A percentile compares a stretch with the other conserved stretches of the same genome.
These are phyloP conservation scores for Pseudozyma hubeiensis DNA, from an alignment of 1,284 basidiomycete genomes.

Conservation along the genomic window DNA sequence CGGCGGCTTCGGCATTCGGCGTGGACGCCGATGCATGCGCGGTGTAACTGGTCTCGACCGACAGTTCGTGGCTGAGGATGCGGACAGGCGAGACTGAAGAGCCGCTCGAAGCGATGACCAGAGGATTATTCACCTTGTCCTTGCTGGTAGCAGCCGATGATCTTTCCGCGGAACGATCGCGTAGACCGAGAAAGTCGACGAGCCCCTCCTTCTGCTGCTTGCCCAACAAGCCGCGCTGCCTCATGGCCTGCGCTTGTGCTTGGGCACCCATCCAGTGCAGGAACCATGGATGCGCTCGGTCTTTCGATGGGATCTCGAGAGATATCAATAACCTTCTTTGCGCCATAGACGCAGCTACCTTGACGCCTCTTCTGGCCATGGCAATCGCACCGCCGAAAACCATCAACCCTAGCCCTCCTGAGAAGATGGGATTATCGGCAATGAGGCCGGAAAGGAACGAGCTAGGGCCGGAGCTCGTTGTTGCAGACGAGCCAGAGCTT, in stretches of 20 bases:
- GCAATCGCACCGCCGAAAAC: constrained; percentile 64
- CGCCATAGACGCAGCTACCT: constrained; percentile 79
- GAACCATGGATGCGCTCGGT: constrained; percentile 95
- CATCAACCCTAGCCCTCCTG: constrained; percentile 66
- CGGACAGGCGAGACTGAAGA: constrained; percentile 69
- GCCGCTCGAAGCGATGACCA: constrained; percentile 66
- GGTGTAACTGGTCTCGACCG: constrained; percentile 81
- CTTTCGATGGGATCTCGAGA: constrained; percentile 95
- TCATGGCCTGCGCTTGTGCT: constrained; percentile 65
- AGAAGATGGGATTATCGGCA: constrained; percentile 64
- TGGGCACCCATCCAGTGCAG: constrained; percentile 90
- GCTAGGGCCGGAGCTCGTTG: constrained; percentile 2
- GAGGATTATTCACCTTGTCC: constrained; percentile 62
- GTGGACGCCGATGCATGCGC: constrained; percentile 41
- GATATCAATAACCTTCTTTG: constrained; percentile 92
- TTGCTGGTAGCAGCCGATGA: not conserved
- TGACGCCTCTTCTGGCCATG: constrained; percentile 71
- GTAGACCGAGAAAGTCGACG: constrained; percentile 57
- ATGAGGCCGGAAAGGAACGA: constrained; percentile 42
- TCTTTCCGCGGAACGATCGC: constrained; percentile 25
- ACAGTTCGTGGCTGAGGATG: constrained; percentile 79
- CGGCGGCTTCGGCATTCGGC: constrained; percentile 40
- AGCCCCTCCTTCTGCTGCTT: constrained; percentile 55
- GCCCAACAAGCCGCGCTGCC: constrained; percentile 54
- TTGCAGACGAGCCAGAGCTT: not conserved